Evolutionary conservation across 176 grass and related monocot genomes (phyloP), one percentile per base, ranked within the genome.

Genomic region (Rhynchospora tenuis): DNA sequence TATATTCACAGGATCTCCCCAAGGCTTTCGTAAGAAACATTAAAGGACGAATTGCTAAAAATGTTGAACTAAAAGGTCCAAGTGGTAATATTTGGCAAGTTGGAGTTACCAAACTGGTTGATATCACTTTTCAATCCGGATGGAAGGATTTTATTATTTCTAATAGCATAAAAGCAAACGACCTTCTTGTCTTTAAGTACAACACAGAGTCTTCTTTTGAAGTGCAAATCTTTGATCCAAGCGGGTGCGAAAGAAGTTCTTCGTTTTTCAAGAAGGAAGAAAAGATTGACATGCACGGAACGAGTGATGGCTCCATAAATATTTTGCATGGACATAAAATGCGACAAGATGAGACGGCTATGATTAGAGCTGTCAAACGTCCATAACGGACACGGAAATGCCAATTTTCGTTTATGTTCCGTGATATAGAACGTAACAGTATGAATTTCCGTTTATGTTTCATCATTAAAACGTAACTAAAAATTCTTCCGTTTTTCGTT

Each of bases 141-240:
- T 94, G 92, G 89, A 68, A 61, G 23, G 82, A 91, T 80, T 91
- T 94, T 86, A 82, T 45, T 61, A 83, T 59, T 83, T 87, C 70
- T 75, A 87, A 94, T 77, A 27, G 29, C 3, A 1, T 89, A 60
- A 57, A 81, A 54, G 70, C 73, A 46, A 89, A 91, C 46, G 92
- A 91, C 55, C 23, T 87, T 31, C 58, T 93, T n/a, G 6, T 94
- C 28, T 91, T 91, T 84, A 77, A 54, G 19, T 91, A 71, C 87
- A 71, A 16, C 0, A 78, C 64, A 20, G 46, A 23, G 6, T 81
- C 51, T 28, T 83, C 50, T 31, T 91, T 91, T 86, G 42, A 89
- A 24, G 85, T 94, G 1, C 0, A 61, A 3, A 83, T 91, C 48
- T 94, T 91, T 5, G 87, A 86, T 8, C 22, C 45, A 3, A 78